Percentiles rank a stretch among this genome's conserved stretches.
Conservation (phyloP, 2,329 filamentous ascomycete genomes). For the Clarireedia paspali region DNA sequence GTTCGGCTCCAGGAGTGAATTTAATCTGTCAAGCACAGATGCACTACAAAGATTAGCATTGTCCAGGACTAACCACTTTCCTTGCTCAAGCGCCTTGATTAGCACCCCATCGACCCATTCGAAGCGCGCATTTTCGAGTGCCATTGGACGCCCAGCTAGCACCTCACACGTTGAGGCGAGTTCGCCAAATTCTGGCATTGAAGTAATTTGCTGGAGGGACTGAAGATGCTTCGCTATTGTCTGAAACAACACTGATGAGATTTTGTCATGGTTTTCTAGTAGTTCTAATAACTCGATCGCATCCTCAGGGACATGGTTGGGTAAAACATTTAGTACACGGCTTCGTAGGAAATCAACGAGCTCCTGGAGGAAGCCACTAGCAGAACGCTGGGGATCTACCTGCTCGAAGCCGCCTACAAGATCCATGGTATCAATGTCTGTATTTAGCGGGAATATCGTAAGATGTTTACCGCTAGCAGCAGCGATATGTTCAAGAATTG, state of each 20-base stretch:
- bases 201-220: slow-evolving; percentile 30
- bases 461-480: slow-evolving; percentile 67
- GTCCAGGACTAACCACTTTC: slow-evolving; percentile 89
- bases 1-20: slow-evolving; percentile 87
- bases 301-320: slow-evolving; percentile 37
- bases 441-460: slow-evolving; percentile 81
- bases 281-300: slow-evolving; percentile 44
- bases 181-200: slow-evolving; percentile 30
- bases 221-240: slow-evolving; percentile 29
- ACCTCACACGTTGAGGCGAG: slow-evolving; percentile 22
- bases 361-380: slow-evolving; percentile 51
- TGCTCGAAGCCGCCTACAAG: slow-evolving; percentile 96
- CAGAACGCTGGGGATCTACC: slow-evolving; percentile 69
- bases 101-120: slow-evolving; percentile 95
- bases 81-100: slow-evolving; percentile 76
- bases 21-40: slow-evolving; percentile 87
- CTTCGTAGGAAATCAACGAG: slow-evolving; percentile 45
- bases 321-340: slow-evolving; percentile 41
- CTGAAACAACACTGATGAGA: slow-evolving; percentile 19
- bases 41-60: slow-evolving; percentile 96
- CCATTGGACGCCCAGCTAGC: slow-evolving; percentile 45
- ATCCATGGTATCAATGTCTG: slow-evolving; percentile 95
- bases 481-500: slow-evolving; percentile 73
- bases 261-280: slow-evolving; percentile 30
- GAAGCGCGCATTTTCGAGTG: slow-evolving; percentile 70